These are phyloP conservation scores for Rhizopogon salebrosus DNA, from an alignment of 768 basidiomycete species.

Conservation along the genomic window DNA sequence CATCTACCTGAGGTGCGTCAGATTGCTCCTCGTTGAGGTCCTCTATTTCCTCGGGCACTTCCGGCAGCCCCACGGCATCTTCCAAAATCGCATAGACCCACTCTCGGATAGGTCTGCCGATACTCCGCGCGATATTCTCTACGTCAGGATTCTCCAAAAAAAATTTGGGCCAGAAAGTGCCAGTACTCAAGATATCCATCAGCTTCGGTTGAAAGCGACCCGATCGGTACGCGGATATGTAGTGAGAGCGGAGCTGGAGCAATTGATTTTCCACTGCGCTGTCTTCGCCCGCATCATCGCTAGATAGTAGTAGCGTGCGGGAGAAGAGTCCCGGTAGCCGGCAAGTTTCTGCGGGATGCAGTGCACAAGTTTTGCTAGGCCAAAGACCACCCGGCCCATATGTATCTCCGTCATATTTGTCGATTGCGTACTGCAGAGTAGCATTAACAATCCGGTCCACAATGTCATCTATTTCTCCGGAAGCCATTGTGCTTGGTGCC, in stretches of 20 bases:
- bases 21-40: constrained; percentile 17
- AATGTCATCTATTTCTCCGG: constrained; percentile 61
- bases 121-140: constrained; percentile 58
- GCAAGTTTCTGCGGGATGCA: constrained; percentile 57
- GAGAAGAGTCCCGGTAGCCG: constrained; percentile 51
- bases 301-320: constrained; percentile 29
- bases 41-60: constrained; percentile 15
- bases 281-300: not conserved
- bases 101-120: constrained; percentile 56
- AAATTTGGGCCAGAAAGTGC: constrained; percentile 64
- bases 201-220: constrained; percentile 54
- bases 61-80: constrained; percentile 58
- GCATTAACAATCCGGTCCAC: constrained; percentile 69
- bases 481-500: constrained; percentile 37
- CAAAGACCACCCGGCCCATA: constrained; percentile 39
- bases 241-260: constrained; percentile 39
- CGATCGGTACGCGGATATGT: constrained; percentile 57
- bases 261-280: constrained; percentile 7
- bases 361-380: constrained; percentile 52
- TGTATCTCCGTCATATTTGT: constrained; percentile 43
- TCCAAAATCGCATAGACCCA: constrained; percentile 70
- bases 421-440: constrained; percentile 74
- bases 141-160: constrained; percentile 77
- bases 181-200: constrained; percentile 56
- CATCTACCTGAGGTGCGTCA: constrained; percentile 28